Evolutionary conservation across 495 filamentous ascomycete species (phyloP).

Genomic region (Penicillium paxilli): DNA sequence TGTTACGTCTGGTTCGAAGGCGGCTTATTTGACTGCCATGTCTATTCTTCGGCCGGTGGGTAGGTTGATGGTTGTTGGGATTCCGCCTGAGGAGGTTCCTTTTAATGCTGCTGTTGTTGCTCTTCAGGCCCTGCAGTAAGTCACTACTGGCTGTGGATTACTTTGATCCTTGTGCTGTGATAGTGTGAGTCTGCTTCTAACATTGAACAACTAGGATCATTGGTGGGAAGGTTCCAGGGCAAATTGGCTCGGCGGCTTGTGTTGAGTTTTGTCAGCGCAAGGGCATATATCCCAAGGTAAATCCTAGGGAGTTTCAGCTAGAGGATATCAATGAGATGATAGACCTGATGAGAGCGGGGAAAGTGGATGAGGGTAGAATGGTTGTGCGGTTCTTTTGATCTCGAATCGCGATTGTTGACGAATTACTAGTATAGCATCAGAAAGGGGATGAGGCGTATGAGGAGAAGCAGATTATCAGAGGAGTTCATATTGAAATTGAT

Average conservation of each 20-base stretch:
- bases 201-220: conserved; percentile 15
- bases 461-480: too few relatives aligned
- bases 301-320: conserved; percentile 16
- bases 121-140: conserved; percentile 5
- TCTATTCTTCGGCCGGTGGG: conserved; percentile 8
- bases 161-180: too few relatives aligned
- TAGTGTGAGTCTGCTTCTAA: too few relatives aligned
- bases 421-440: neutral
- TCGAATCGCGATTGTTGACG: neutral
- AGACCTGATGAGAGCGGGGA: conserved; percentile 15
- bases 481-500: too few relatives aligned
- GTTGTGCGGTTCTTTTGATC: conserved; percentile 8
- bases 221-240: conserved; percentile 11
- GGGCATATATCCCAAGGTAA: conserved; percentile 10
- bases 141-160: neutral
- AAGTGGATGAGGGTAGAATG: conserved; percentile 11
- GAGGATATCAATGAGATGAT: conserved; percentile 28
- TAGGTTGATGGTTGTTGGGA: conserved; percentile 14
- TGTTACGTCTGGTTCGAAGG: conserved; percentile 14
- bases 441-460: neutral
- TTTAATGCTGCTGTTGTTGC: neutral
- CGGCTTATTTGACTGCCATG: conserved; percentile 18
- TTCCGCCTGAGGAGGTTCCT: conserved; percentile 6
- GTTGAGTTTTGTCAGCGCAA: conserved; percentile 18
- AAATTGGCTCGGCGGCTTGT: conserved; percentile 3